Base-by-base conservation (phyloP, 305 asterid genomes). In the Striga hermonthica region DNA sequence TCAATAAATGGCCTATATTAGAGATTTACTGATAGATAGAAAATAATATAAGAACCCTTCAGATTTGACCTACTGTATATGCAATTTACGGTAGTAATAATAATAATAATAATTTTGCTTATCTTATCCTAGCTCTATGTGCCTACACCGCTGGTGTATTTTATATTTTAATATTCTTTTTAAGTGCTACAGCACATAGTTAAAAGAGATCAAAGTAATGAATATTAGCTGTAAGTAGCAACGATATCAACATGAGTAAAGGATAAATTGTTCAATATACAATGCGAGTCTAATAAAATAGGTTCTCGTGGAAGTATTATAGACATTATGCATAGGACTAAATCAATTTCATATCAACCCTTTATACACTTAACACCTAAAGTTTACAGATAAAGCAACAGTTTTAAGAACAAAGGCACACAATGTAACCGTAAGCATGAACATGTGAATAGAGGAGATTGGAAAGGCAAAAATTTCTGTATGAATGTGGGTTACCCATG, bases 401-500 rank as follows among this genome's bases (percentile, higher is more conserved):
- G 60, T 65, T 8, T 37, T 57, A 62, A 60, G 69, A 44, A 50
- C 38, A 69, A 57, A 44, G 69, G 50, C 44, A 57, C 65, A 66
- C 14, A 43, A 65, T 35, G 49, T 43, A 12, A 15, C 59, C 14
- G 45, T 43, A 62, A 35, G 59, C 38, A 34, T 49, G 36, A 38
- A 62, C 16, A 60, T 9, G 57, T 9, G 39, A 34, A 70, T n/a
- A 58, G 7, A 37, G 55, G 54, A 4, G 49, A 64, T 13, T 37
- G 35, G 28, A 64, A 63, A 31, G 9, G 59, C 59, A 54, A 12
- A 38, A 66, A 69, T 70, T 57, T 67, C 57, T 56, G 4, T 53
- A 57, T 52, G 68, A 69, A 74, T 22, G 72, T 62, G 64, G 65
- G 72, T 67, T 92, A 92, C 98, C 98, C 98, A 92, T 92, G 74